Evolutionary conservation across 495 filamentous ascomycete genomes (phyloP), one percentile per base, ranked within the genome.

Genomic region (Pseudomonodictys pantanalensis): DNA sequence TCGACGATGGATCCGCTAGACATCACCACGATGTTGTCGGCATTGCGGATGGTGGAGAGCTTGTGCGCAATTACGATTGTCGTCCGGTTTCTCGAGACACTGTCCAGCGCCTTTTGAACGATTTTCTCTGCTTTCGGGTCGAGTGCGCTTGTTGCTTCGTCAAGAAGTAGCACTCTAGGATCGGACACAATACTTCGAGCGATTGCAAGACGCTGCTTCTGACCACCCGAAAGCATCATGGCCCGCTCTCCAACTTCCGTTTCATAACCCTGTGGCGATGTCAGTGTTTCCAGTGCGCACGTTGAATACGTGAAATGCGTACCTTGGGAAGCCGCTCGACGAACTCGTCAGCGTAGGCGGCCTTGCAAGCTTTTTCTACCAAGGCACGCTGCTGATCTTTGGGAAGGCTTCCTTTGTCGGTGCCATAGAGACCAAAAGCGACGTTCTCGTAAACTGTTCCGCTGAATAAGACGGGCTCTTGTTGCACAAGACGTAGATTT

Each of bases 21-120:
- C 84, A 98, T 90, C 64, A 96, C 91, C n/a, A 96, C 90, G 58
- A 98, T 98, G 69, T 96, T 98, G 69, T 96, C 86, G 0, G 92
- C 92, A 58, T 87, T 82, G 71, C 88, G 93, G 75, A 98, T 95
- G 30, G 93, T 98, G 0, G 90, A 95, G 30, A 98, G 77, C 52
- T 93, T 86, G 72, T 98, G 93, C 25, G 93, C 93, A 68, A 98
- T 97, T 7, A 92, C 87, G 68, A 97, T 95, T 8, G 92, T 97
- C 0, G 93, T 98, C 22, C 93, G 83, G 17, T 91, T 91, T 62
- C 86, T 80, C 11, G 92, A 82, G 32, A 91, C 93, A 46, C 81
- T 86, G 65, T 97, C 92, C 22, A 98, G 80, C n/a, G 93, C 93
- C 41, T 89, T 89, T 74, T 98, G 93, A 0, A 98, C 93, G 5